A percentile compares a stretch with the other conserved stretches of the same genome.
Conservation (phyloP, 192 early-diverging fungal genomes). For the Dimargaris verticillata region DNA sequence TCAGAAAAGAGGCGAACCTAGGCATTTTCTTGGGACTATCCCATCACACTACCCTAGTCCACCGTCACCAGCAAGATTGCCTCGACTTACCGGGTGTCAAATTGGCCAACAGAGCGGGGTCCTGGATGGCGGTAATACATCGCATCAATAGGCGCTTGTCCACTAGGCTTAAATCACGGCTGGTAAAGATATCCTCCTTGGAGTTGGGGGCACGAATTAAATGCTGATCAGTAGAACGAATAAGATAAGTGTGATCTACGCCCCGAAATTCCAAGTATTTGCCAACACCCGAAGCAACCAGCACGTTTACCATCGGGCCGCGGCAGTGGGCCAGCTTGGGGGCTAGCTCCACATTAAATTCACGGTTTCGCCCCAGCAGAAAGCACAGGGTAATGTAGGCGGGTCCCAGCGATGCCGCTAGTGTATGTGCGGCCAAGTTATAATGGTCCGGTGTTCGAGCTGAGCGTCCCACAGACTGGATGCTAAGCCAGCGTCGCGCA, state of each 20-base stretch:
- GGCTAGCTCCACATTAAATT: conserved; percentile 48
- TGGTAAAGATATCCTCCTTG: conserved; percentile 85
- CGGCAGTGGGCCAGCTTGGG: conserved; percentile 54
- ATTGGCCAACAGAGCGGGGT: conserved; percentile 17
- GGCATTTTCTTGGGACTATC: no score
- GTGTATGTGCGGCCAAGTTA: neutral
- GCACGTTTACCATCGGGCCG: conserved; percentile 51
- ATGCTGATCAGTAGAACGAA: conserved; percentile 16
- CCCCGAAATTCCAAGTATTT: conserved; percentile 81
- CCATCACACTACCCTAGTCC: no score
- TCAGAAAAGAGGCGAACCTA: no score
- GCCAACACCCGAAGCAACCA: conserved; percentile 62
- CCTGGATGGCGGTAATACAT: conserved; percentile 50
- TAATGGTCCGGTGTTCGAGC: neutral
- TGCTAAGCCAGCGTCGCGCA: neutral
- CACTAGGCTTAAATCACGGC: conserved; percentile 46
- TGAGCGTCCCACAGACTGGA: no score
- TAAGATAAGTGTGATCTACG: conserved; percentile 50
- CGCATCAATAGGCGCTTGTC: conserved; percentile 89
- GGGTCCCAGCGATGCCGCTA: neutral
- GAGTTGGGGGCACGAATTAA: conserved; percentile 61
- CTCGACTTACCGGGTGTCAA: conserved; percentile 17
- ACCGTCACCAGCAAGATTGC: no score
- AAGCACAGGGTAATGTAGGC: conserved; percentile 13
- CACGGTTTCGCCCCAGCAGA: conserved; percentile 30